Evolutionary conservation across 345 rosid species (phyloP).

Genomic region (Angophora floribunda): DNA sequence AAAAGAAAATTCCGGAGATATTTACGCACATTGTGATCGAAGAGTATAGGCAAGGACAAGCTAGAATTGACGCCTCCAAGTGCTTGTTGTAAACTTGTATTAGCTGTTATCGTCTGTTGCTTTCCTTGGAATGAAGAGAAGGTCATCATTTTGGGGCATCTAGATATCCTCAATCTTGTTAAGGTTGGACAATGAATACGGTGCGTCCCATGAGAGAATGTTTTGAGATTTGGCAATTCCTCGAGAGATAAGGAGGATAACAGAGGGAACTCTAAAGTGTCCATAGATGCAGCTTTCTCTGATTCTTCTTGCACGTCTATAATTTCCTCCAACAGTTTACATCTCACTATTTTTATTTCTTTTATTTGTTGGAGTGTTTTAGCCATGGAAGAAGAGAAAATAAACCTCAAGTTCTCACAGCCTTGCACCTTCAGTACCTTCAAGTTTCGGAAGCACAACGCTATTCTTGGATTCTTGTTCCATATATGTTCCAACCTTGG

Average conservation of each 20-base stretch:
- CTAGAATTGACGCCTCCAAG: neutral
- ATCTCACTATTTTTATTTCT: neutral
- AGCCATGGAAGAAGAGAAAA: conserved; percentile 4
- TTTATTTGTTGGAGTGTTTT: neutral
- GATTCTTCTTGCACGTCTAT: neutral
- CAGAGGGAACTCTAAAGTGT: neutral
- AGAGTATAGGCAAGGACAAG: neutral
- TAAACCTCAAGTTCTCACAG: neutral
- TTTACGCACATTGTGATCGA: neutral
- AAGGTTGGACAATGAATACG: neutral
- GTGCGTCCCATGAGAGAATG: neutral
- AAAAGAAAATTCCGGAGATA: too few relatives aligned
- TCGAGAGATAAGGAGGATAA: neutral
- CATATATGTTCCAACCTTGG: neutral
- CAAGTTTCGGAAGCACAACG: neutral
- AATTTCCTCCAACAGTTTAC: conserved; percentile 1
- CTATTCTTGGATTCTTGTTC: neutral
- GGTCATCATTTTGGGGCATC: neutral
- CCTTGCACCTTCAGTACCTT: neutral
- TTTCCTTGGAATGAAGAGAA: neutral
- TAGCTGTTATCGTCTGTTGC: neutral
- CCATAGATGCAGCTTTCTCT: neutral
- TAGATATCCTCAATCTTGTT: neutral
- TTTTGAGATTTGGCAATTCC: neutral
- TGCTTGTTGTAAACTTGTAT: neutral